Evolutionary conservation across 768 basidiomycete species (phyloP).

Genomic region (Suillus occidentalis): DNA sequence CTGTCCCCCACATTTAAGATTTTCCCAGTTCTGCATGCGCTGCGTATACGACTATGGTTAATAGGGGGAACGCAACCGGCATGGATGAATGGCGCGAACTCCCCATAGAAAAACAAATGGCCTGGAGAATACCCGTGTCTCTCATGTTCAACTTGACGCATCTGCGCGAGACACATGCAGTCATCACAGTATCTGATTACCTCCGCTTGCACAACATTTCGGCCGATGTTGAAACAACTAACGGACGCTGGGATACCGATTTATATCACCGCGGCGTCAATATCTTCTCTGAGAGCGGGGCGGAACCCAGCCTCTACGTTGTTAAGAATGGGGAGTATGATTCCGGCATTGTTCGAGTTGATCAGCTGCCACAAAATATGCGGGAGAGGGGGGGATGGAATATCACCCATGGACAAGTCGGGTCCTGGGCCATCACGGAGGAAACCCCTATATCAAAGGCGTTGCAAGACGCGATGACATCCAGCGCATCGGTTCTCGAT

Average conservation of each 20-base stretch:
- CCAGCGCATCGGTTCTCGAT: conserved; percentile 18
- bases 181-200: conserved; percentile 43
- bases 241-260: conserved; percentile 38
- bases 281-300: conserved; percentile 12
- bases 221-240: conserved; percentile 31
- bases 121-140: conserved; percentile 34
- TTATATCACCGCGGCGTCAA: conserved; percentile 31
- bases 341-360: conserved; percentile 36
- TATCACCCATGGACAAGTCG: conserved; percentile 15
- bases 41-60: conserved; percentile 45
- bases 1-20: background rate
- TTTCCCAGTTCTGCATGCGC: conserved; percentile 35
- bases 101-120: conserved; percentile 39
- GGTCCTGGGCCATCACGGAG: conserved; percentile 19
- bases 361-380: conserved; percentile 33
- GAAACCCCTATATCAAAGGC: conserved; percentile 15
- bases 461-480: conserved; percentile 15
- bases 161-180: conserved; percentile 35
- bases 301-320: conserved; percentile 27
- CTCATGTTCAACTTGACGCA: conserved; percentile 46
- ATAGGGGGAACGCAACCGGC: conserved; percentile 41
- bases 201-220: conserved; percentile 40
- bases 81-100: conserved; percentile 40
- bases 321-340: conserved; percentile 43
- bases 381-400: conserved; percentile 34